phyloP scores from a whole-genome alignment of 192 early-diverging fungal genomes.

The Obelidium mucronatum region DNA sequence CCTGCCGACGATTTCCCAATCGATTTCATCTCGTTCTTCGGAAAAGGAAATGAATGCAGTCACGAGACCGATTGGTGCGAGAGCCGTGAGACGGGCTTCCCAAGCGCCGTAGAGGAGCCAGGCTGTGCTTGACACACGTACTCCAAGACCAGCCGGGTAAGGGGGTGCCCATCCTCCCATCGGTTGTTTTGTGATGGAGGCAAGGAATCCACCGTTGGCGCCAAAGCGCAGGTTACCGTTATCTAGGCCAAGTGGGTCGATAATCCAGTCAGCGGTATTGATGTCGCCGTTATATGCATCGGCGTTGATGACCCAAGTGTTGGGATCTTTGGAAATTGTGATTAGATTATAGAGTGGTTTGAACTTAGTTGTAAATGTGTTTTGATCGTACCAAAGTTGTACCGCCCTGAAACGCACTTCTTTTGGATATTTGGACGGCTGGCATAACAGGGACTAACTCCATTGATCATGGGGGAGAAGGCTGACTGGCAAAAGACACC shows the following conservation, averaged over 20 bases:
- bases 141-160: not conserved
- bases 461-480: constrained; percentile 1
- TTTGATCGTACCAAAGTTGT: constrained; percentile 30
- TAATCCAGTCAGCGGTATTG: constrained; percentile 42
- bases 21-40: constrained; percentile 55
- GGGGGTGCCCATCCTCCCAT: not conserved
- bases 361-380: not conserved
- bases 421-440: constrained; percentile 1
- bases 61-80: constrained; percentile 31
- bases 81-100: constrained; percentile 29
- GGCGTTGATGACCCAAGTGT: constrained; percentile 45
- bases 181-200: constrained; percentile 15
- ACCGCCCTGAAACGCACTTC: constrained; percentile 39
- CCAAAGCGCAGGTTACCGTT: constrained; percentile 39
- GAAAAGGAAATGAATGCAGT: constrained; percentile 53
- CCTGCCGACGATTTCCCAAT: constrained; percentile 51
- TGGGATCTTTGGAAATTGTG: not conserved
- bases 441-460: not conserved
- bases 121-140: constrained; percentile 37
- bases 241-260: constrained; percentile 35
- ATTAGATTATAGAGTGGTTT: not conserved
- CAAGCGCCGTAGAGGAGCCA: constrained; percentile 47
- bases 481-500: constrained; percentile 27
- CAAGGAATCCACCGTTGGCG: constrained; percentile 32
- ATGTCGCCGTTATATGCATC: constrained; percentile 48